Conservation (phyloP, 2,329 filamentous ascomycete species). For the Chaetothyriales sp. region DNA sequence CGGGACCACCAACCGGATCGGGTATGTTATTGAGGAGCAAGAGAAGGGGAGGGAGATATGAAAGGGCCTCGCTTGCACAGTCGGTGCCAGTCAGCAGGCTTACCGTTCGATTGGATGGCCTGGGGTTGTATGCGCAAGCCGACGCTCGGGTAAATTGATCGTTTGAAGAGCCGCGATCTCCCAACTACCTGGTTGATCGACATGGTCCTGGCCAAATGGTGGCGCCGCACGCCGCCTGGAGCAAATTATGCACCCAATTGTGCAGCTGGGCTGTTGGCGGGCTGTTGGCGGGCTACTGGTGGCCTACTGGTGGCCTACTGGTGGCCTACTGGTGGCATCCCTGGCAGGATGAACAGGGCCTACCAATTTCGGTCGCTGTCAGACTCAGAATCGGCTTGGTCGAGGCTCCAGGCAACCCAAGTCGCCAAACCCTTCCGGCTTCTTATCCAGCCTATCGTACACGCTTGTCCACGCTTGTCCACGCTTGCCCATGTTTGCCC, state of each 20-base stretch:
- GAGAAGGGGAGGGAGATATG: not conserved
- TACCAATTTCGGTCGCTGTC: not conserved
- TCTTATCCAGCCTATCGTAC: not conserved
- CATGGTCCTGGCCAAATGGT: not conserved
- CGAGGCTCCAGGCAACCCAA: not conserved
- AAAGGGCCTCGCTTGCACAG: not conserved
- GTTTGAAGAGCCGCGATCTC: not conserved
- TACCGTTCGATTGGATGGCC: not conserved
- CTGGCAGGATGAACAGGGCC: not conserved
- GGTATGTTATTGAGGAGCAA: not conserved
- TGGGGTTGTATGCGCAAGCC: not conserved
- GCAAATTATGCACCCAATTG: not conserved
- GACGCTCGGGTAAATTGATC: not conserved
- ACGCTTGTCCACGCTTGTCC: no score
- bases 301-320: no score
- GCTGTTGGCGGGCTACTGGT: no score
- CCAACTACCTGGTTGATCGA: not conserved
- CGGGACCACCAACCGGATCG: not conserved
- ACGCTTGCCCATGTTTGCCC: no score
- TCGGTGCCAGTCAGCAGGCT: not conserved
- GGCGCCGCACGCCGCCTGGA: not conserved
- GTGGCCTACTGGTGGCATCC: no score
- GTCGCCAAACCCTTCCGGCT: not conserved
- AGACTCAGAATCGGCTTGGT: not conserved
- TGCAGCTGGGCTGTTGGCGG: no score